Evolutionary conservation across 2,329 filamentous ascomycete genomes (phyloP).

Genomic region (Aureobasidium leucospermi): DNA sequence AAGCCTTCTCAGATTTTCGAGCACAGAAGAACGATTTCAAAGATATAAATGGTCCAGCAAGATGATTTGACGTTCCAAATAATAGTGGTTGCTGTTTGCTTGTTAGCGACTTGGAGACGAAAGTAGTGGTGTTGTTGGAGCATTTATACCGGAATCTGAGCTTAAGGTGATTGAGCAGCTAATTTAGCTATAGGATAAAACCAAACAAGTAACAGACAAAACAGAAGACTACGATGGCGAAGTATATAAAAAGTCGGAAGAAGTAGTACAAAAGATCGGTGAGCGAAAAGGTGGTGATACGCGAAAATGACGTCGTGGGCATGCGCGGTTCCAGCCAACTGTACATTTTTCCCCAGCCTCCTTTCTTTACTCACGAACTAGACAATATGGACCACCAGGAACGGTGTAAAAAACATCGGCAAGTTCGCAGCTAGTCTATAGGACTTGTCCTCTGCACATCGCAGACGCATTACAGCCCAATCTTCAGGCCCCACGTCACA

Average conservation of each 20-base stretch:
- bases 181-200: neutral
- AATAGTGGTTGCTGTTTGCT: neutral
- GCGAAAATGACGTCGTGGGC: slow-evolving; percentile 5
- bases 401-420: neutral
- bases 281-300: slow-evolving; percentile 3
- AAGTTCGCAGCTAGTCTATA: neutral
- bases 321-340: neutral
- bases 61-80: neutral
- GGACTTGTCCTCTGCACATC: neutral
- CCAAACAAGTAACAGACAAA: too few relatives aligned
- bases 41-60: neutral
- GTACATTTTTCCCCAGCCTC: slow-evolving; percentile 1
- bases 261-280: slow-evolving; percentile 12
- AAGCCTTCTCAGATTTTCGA: neutral
- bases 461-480: neutral
- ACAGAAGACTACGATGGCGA: neutral
- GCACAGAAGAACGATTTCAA: neutral
- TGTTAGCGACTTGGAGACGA: neutral
- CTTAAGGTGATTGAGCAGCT: neutral
- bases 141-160: neutral
- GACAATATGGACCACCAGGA: neutral
- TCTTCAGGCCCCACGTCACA: slow-evolving; percentile 3
- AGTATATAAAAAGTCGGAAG: neutral
- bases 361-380: neutral
- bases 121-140: neutral